Evolutionary conservation across 192 early-diverging fungal species (phyloP).

Genomic region (Obelidium mucronatum): DNA sequence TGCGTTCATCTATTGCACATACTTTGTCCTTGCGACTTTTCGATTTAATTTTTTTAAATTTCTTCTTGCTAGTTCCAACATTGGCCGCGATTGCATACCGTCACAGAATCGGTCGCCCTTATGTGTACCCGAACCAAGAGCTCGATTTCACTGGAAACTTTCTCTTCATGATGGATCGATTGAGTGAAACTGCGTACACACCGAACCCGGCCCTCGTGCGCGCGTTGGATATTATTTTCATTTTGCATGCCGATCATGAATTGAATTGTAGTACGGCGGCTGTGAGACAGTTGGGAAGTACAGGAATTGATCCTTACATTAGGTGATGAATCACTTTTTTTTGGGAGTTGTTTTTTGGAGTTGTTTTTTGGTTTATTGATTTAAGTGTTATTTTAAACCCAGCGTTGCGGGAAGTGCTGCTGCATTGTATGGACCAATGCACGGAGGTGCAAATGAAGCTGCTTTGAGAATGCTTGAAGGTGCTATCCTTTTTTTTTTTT

Average conservation of each 20-base stretch:
- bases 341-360: constrained; percentile 44
- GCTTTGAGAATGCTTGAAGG: constrained; percentile 44
- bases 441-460: constrained; percentile 70
- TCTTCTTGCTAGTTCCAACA: constrained; percentile 56
- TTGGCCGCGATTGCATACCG: constrained; percentile 65
- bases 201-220: constrained; percentile 64
- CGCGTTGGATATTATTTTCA: constrained; percentile 75
- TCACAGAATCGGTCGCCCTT: constrained; percentile 68
- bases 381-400: not conserved
- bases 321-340: too few relatives aligned
- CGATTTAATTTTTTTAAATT: not conserved
- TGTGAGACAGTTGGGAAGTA: constrained; percentile 70
- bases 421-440: constrained; percentile 72
- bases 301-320: constrained; percentile 61
- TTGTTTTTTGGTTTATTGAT: constrained; percentile 14
- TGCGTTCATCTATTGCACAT: not conserved
- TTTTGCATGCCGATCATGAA: constrained; percentile 72
- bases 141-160: constrained; percentile 71
- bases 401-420: constrained; percentile 64
- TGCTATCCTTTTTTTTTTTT: not conserved
- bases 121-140: constrained; percentile 58
- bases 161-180: constrained; percentile 72
- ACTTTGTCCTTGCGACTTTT: not conserved
- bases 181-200: constrained; percentile 64
- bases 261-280: constrained; percentile 63